phyloP scores from a whole-genome alignment of 1,284 basidiomycete species.

The Ceratobasidium sp. region DNA sequence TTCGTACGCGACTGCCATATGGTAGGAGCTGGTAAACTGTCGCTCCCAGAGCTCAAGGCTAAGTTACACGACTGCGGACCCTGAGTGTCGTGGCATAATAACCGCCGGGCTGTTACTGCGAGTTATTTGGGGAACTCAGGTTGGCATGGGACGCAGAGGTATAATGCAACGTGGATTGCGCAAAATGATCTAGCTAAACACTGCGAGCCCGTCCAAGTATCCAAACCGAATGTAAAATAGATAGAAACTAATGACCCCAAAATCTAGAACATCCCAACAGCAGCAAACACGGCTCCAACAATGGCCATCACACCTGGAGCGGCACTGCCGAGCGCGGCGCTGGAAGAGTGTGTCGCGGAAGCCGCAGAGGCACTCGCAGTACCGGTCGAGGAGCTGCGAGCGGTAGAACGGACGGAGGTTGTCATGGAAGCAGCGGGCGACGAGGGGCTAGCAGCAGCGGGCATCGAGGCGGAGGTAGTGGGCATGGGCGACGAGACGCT shows the following conservation, averaged over 20 bases:
- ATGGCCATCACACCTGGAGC: conserved; percentile 37
- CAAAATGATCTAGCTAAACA: neutral
- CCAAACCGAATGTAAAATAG: conserved; percentile 26
- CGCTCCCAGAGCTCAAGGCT: neutral
- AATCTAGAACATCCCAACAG: conserved; percentile 36
- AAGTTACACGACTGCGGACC: conserved; percentile 42
- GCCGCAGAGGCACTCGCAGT: conserved; percentile 25
- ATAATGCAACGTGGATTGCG: conserved; percentile 37
- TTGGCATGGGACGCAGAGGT: neutral
- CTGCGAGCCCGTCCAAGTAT: neutral
- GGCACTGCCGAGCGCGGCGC: conserved; percentile 15
- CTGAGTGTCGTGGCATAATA: conserved; percentile 44
- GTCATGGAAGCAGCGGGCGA: conserved; percentile 7
- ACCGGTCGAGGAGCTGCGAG: neutral
- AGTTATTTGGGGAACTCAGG: conserved; percentile 4
- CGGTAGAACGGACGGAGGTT: neutral
- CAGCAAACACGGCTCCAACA: conserved; percentile 42
- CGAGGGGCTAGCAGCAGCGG: neutral
- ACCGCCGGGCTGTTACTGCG: conserved; percentile 23
- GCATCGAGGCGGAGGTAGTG: neutral
- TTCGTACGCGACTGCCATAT: conserved; percentile 44
- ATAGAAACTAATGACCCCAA: neutral
- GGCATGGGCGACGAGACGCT: neutral
- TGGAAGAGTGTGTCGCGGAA: conserved; percentile 21
- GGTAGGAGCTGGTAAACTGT: neutral